Evolutionary conservation across 768 basidiomycete species (phyloP).

Genomic region (Rhizopogon vesiculosus): DNA sequence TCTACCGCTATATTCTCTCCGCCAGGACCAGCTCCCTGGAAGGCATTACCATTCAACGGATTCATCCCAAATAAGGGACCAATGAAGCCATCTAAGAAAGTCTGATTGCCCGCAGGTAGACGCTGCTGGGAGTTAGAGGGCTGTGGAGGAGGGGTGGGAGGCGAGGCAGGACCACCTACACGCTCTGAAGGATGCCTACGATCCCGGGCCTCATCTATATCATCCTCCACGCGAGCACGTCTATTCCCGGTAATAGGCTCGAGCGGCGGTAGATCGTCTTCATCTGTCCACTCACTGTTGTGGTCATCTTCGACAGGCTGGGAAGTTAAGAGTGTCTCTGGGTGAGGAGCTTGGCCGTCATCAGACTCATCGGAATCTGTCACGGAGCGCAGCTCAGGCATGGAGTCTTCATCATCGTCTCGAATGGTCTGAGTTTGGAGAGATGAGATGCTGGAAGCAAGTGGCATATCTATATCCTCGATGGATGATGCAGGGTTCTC

Average conservation of each 20-base stretch:
- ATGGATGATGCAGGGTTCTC: conserved; percentile 1
- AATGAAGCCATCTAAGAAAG: conserved; percentile 14
- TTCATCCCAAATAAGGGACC: conserved; percentile 21
- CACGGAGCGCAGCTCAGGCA: conserved; percentile 38
- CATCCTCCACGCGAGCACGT: conserved; percentile 57
- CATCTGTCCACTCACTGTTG: conserved; percentile 23
- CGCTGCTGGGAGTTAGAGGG: conserved; percentile 17
- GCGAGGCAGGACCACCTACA: conserved; percentile 26
- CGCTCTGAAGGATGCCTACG: conserved; percentile 64
- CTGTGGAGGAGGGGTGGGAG: conserved; percentile 17
- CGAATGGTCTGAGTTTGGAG: not conserved
- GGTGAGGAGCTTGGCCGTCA: conserved; percentile 22
- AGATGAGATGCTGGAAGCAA: not conserved
- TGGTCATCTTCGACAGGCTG: conserved; percentile 28
- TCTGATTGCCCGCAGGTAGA: conserved; percentile 2
- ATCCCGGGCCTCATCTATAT: conserved; percentile 57
- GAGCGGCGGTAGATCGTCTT: conserved; percentile 25
- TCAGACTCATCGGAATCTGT: conserved; percentile 34
- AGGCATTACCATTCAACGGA: conserved; percentile 4
- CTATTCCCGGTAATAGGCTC: conserved; percentile 33
- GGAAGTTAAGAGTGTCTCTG: conserved; percentile 20
- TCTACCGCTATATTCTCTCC: conserved; percentile 15
- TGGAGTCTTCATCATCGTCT: conserved; percentile 32
- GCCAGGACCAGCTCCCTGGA: not conserved
- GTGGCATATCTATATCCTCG: conserved; percentile 6